phyloP scores from a whole-genome alignment of 1,284 basidiomycete genomes.

The Anthracocystis panici-leucophaei region DNA sequence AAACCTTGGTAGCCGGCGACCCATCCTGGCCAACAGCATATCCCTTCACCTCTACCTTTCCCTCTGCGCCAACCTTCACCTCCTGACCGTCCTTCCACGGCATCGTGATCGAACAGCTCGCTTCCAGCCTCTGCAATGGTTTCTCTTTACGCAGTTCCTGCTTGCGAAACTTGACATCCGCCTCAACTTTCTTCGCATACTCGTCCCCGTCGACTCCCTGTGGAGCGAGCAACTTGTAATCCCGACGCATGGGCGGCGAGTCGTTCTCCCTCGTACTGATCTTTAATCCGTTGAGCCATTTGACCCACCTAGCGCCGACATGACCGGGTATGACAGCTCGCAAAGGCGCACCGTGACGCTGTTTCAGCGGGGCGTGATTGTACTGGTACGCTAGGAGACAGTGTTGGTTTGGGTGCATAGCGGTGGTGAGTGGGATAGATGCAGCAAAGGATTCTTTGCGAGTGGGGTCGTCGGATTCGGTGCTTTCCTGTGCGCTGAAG shows the following conservation, averaged over 20 bases:
- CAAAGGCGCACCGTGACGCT: constrained; percentile 79
- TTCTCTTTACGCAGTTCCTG: constrained; percentile 10
- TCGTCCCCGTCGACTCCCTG: constrained; percentile 2
- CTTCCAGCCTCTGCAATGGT: constrained; percentile 43
- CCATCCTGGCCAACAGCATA: constrained; percentile 55
- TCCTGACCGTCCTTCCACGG: constrained; percentile 15
- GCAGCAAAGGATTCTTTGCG: constrained; percentile 43
- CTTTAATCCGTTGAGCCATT: constrained; percentile 76
- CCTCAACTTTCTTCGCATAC: constrained; percentile 19
- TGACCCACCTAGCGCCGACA: constrained; percentile 81
- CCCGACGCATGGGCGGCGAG: constrained; percentile 36
- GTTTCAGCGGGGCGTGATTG: constrained; percentile 73
- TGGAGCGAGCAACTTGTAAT: constrained; percentile 34
- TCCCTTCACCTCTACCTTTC: constrained; percentile 22
- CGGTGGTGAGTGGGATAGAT: constrained; percentile 46
- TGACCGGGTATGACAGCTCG: constrained; percentile 77
- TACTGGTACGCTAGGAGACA: constrained; percentile 44
- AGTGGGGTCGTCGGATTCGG: constrained; percentile 38
- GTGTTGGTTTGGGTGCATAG: constrained; percentile 52
- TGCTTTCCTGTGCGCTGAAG: constrained; percentile 44
- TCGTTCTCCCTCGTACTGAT: constrained; percentile 23
- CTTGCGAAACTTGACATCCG: constrained; percentile 24
- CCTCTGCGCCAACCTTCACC: neutral
- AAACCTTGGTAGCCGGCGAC: constrained; percentile 22
- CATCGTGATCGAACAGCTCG: constrained; percentile 38